phyloP scores from a whole-genome alignment of 345 rosid species.

The Euphorbia pulcherrima region DNA sequence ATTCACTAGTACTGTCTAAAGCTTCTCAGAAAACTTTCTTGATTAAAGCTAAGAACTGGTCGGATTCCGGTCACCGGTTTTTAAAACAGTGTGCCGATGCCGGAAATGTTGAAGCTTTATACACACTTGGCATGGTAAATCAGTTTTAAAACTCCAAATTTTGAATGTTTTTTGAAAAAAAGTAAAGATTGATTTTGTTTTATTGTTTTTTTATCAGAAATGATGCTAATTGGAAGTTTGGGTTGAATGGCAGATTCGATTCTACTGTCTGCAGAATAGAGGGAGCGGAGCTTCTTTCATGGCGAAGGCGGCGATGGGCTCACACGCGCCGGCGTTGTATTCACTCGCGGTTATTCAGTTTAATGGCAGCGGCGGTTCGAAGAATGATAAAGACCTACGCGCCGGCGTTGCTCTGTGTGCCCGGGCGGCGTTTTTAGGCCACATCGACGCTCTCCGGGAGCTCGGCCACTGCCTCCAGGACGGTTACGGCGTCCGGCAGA shows the following conservation, averaged over 20 bases:
- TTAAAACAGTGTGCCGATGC: constrained; percentile 73
- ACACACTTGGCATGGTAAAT: constrained; percentile 99
- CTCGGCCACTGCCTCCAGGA: constrained; percentile 97
- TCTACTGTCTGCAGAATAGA: constrained; percentile 75
- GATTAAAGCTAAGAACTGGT: constrained; percentile 66
- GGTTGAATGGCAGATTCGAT: constrained; percentile 61
- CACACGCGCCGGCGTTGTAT: constrained; percentile 80
- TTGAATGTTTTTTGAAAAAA: too few species aligned
- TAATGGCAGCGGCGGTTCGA: constrained; percentile 98
- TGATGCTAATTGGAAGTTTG: neutral
- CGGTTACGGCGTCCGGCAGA: constrained; percentile 92
- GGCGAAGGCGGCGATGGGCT: constrained; percentile 90
- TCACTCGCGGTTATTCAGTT: constrained; percentile 88
- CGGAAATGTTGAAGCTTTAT: constrained; percentile 86
- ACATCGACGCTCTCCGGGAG: constrained; percentile 89
- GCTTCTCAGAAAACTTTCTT: constrained; percentile 55
- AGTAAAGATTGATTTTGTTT: too few species aligned
- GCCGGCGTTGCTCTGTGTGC: constrained; percentile 94
- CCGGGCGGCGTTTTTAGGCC: constrained; percentile 84
- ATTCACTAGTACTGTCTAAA: constrained; percentile 53
- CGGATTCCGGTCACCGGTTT: constrained; percentile 77
- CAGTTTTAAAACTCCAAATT: too few species aligned
- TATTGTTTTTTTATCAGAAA: neutral
- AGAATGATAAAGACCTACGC: constrained; percentile 81
- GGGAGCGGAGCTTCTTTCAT: constrained; percentile 86